Conservation (phyloP, 768 basidiomycete genomes). For the Suillus brevipes region DNA sequence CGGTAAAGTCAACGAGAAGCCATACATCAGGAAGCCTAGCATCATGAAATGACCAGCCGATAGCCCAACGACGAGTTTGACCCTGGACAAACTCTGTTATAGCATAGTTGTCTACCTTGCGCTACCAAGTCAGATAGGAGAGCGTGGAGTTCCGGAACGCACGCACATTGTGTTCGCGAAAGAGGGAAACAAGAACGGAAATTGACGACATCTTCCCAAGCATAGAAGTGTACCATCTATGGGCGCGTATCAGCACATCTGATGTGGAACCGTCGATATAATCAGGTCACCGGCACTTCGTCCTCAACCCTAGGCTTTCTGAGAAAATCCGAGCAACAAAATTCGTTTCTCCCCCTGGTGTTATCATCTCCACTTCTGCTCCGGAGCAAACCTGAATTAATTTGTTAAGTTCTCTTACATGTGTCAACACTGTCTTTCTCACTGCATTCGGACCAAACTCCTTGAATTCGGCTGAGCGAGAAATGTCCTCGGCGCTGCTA, state of each 20-base stretch:
- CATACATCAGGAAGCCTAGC: slow-evolving; percentile 77
- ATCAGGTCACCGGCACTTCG: slow-evolving; percentile 55
- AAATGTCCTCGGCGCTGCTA: slow-evolving; percentile 66
- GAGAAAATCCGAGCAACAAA: slow-evolving; percentile 79
- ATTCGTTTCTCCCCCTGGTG: slow-evolving; percentile 76
- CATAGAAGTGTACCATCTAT: slow-evolving; percentile 92
- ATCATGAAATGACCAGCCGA: slow-evolving; percentile 80
- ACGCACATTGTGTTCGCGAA: slow-evolving; percentile 49
- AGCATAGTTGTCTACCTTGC: slow-evolving; percentile 83
- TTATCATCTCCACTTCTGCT: slow-evolving; percentile 85
- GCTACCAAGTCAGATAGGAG: not conserved
- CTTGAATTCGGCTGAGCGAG: slow-evolving; percentile 59
- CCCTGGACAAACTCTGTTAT: slow-evolving; percentile 85
- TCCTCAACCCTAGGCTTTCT: slow-evolving; percentile 60
- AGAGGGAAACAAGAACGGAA: slow-evolving; percentile 51
- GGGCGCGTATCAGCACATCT: not conserved
- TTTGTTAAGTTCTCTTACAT: not conserved
- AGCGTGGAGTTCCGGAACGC: not conserved
- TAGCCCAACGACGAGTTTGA: slow-evolving; percentile 87
- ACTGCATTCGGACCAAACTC: slow-evolving; percentile 70
- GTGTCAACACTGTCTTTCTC: slow-evolving; percentile 22
- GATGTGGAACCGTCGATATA: not conserved
- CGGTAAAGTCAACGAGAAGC: slow-evolving; percentile 11
- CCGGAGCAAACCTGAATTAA: slow-evolving; percentile 76
- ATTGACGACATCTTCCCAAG: slow-evolving; percentile 86